Percentiles rank a stretch among this genome's conserved stretches.
phyloP scores from a whole-genome alignment of 352 stramenopile genomes.

The Pythium folliculosum region DNA sequence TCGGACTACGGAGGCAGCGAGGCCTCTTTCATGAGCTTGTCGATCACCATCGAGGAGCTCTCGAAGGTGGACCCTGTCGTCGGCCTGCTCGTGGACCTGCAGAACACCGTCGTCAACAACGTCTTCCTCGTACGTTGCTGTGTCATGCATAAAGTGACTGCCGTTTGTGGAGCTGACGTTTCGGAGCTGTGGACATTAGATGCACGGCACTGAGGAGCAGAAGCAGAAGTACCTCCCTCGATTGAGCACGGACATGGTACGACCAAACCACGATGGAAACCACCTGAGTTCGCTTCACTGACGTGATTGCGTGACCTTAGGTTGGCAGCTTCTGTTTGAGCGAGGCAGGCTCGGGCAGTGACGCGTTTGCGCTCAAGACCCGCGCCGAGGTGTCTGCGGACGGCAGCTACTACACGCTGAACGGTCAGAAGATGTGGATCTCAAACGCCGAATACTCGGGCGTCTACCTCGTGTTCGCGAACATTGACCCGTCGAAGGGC shows the following conservation, averaged over 20 bases:
- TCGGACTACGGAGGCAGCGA: conserved; percentile 91
- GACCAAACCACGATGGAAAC: not conserved
- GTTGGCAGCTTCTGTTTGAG: conserved; percentile 96
- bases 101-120: conserved; percentile 96
- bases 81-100: conserved; percentile 94
- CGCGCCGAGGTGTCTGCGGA: conserved; percentile 85
- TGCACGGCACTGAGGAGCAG: conserved; percentile 73
- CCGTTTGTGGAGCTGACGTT: too few species aligned
- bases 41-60: conserved; percentile 96
- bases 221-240: conserved; percentile 88
- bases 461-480: conserved; percentile 97
- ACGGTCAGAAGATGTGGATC: conserved; percentile 98
- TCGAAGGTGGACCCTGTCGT: conserved; percentile 95
- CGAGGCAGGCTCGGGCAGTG: conserved; percentile 93
- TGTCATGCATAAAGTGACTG: not conserved
- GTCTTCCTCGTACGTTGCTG: conserved; percentile 77
- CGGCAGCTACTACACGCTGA: conserved; percentile 94
- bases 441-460: conserved; percentile 95
- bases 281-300: not conserved
- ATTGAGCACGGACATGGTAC: conserved; percentile 78
- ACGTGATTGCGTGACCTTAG: conserved; percentile 28
- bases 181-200: conserved; percentile 27
- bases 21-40: conserved; percentile 94
- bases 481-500: conserved; percentile 88
- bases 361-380: conserved; percentile 96